phyloP scores from a whole-genome alignment of 2,329 filamentous ascomycete genomes.

The Pezicula neosporulosa region DNA sequence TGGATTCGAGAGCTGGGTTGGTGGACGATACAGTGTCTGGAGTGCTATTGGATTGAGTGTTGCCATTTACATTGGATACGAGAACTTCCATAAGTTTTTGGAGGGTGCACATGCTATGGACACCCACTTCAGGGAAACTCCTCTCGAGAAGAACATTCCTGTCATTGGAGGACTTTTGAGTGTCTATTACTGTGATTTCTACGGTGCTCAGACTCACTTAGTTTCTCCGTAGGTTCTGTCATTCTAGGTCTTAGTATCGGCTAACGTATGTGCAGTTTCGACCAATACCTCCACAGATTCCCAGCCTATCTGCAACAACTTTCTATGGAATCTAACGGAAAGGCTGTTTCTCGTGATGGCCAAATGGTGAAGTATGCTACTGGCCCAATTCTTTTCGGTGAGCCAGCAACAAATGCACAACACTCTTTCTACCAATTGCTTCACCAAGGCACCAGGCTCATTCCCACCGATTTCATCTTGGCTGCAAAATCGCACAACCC shows the following conservation, averaged over 20 bases:
- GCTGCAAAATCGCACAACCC: constrained; percentile 97
- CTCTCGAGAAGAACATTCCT: constrained; percentile 92
- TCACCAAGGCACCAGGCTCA: constrained; percentile 98
- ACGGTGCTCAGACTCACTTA: constrained; percentile 94
- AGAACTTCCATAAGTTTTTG: constrained; percentile 97
- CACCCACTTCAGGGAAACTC: constrained; percentile 91
- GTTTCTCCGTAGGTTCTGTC: constrained; percentile 74
- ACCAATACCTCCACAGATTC: constrained; percentile 99
- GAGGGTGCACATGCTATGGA: constrained; percentile 96
- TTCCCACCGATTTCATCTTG: constrained; percentile 96
- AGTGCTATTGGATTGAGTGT: constrained; percentile 96
- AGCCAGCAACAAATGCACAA: constrained; percentile 98
- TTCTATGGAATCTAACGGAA: constrained; percentile 99
- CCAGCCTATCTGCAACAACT: constrained; percentile 98
- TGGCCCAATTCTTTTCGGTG: constrained; percentile 91
- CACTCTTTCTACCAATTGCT: constrained; percentile 99
- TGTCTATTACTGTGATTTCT: constrained; percentile 99
- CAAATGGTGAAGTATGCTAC: constrained; percentile 97
- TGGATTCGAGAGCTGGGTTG: constrained; percentile 97
- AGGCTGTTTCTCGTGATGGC: constrained; percentile 87
- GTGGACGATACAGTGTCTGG: constrained; percentile 98
- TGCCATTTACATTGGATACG: constrained; percentile 89
- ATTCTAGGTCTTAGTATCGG: constrained; percentile 5
- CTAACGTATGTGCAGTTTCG: constrained; percentile 70
- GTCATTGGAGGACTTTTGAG: constrained; percentile 87